These are phyloP conservation scores for Blastobotrys persicus DNA, from an alignment of 1,139 yeast genomes.

Conservation along the genomic window DNA sequence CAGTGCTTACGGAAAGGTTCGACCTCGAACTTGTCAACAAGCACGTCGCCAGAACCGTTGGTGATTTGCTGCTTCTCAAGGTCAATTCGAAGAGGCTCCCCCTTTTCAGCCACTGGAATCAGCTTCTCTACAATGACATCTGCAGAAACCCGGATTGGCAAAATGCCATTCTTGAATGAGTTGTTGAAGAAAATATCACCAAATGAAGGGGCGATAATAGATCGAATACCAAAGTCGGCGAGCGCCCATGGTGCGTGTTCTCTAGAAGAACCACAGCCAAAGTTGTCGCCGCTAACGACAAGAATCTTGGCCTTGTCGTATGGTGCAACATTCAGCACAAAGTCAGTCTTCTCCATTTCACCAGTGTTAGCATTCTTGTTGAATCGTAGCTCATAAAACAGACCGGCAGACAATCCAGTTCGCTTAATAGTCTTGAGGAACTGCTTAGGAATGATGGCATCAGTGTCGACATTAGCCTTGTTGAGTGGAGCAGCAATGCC, in stretches of 20 bases:
- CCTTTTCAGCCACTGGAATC: conserved; percentile 74
- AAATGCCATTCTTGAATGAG: conserved; percentile 90
- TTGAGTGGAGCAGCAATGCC: conserved; percentile 93
- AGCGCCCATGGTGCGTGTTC: conserved; percentile 99
- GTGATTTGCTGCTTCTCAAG: conserved; percentile 80
- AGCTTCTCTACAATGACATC: conserved; percentile 67
- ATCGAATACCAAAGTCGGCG: conserved; percentile 93
- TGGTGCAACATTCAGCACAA: conserved; percentile 81
- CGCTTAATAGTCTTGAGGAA: conserved; percentile 95
- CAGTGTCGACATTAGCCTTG: conserved; percentile 95
- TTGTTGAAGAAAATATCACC: conserved; percentile 98
- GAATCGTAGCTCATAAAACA: conserved; percentile 87
- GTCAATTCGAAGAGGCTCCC: conserved; percentile 72
- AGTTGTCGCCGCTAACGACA: conserved; percentile 92
- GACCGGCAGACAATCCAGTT: conserved; percentile 85
- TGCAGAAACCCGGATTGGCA: conserved; percentile 85
- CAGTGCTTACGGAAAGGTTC: conserved; percentile 94
- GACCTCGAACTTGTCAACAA: conserved; percentile 79
- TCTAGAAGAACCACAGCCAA: conserved; percentile 98
- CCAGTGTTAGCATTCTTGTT: conserved; percentile 59
- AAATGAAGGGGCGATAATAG: conserved; percentile 94
- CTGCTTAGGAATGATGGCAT: conserved; percentile 97
- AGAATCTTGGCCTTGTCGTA: conserved; percentile 76
- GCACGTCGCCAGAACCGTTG: conserved; percentile 66
- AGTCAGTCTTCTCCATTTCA: conserved; percentile 78